Evolutionary conservation across 2,329 filamentous ascomycete species (phyloP).

Genomic region (Aspergillus luchuensis): DNA sequence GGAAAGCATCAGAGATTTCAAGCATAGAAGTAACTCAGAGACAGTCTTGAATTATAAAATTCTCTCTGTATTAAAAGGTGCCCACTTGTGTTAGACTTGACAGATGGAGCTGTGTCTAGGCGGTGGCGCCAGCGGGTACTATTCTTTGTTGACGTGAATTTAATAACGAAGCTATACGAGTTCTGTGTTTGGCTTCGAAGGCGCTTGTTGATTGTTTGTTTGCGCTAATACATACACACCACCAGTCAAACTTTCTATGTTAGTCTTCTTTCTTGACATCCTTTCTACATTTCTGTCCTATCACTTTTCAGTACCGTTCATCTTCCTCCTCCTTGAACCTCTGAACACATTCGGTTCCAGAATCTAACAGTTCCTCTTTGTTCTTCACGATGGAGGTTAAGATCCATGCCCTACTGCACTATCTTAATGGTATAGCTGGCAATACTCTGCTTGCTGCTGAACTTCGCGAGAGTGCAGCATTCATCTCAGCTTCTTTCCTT

Average conservation of each 20-base stretch:
- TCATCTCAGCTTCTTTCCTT: slow-evolving; percentile 19
- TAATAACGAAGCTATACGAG: not conserved
- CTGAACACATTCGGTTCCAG: not conserved
- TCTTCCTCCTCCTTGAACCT: not conserved
- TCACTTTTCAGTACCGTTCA: not conserved
- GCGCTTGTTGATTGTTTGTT: not conserved
- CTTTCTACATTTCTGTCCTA: not conserved
- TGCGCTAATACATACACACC: not conserved
- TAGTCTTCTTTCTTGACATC: not conserved
- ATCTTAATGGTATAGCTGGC: not conserved
- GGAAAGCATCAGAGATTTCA: not conserved
- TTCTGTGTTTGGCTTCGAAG: not conserved
- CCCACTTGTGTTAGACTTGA: not conserved
- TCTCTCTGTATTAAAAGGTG: not conserved
- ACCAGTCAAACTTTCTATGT: not conserved
- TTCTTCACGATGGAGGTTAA: not conserved
- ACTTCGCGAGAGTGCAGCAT: slow-evolving; percentile 17
- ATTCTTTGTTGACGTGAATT: not conserved
- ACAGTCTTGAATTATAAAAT: not conserved
- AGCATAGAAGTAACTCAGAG: not conserved
- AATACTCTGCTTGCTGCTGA: slow-evolving; percentile 10
- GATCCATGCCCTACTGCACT: not conserved
- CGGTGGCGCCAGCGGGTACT: not conserved
- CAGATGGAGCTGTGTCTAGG: slow-evolving; percentile 1
- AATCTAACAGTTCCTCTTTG: not conserved